phyloP scores from a whole-genome alignment of 192 early-diverging fungal genomes.

The Coemansia pectinata region DNA sequence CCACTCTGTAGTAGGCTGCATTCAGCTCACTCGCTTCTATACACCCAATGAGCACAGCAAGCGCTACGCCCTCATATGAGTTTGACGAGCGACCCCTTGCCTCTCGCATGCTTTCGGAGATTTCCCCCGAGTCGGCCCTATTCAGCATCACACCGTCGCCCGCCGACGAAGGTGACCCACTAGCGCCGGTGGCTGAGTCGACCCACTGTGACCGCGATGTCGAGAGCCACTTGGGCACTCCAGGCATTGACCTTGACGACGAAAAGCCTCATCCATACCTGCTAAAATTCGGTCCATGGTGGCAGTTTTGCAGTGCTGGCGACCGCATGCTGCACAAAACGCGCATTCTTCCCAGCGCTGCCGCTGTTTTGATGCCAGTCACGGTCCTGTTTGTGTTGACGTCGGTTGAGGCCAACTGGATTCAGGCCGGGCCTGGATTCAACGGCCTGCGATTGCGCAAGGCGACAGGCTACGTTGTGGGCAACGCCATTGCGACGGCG shows the following conservation, averaged over 20 bases:
- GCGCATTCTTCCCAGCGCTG: constrained; percentile 47
- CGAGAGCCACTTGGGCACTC: constrained; percentile 8
- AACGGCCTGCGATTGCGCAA: constrained; percentile 32
- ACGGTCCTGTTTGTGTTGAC: constrained; percentile 50
- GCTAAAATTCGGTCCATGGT: constrained; percentile 38
- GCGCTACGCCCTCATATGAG: neutral
- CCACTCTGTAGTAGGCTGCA: neutral
- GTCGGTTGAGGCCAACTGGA: constrained; percentile 52
- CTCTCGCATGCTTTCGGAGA: neutral
- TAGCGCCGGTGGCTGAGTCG: neutral
- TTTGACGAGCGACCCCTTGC: neutral
- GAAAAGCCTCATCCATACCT: constrained; percentile 22
- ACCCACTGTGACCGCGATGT: neutral
- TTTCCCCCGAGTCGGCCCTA: neutral
- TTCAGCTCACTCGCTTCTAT: neutral
- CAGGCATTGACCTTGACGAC: constrained; percentile 1
- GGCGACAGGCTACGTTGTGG: constrained; percentile 45
- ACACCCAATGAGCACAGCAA: neutral
- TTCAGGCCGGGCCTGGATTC: constrained; percentile 31
- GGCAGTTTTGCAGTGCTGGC: constrained; percentile 33
- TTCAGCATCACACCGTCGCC: constrained; percentile 3
- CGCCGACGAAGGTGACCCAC: neutral
- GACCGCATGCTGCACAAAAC: constrained; percentile 32
- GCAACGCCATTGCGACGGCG: constrained; percentile 43
- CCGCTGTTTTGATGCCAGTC: constrained; percentile 40